Evolutionary conservation across 257 asterid genomes (phyloP), one percentile per base, ranked within the genome.

Genomic region (Capsicum baccatum): DNA sequence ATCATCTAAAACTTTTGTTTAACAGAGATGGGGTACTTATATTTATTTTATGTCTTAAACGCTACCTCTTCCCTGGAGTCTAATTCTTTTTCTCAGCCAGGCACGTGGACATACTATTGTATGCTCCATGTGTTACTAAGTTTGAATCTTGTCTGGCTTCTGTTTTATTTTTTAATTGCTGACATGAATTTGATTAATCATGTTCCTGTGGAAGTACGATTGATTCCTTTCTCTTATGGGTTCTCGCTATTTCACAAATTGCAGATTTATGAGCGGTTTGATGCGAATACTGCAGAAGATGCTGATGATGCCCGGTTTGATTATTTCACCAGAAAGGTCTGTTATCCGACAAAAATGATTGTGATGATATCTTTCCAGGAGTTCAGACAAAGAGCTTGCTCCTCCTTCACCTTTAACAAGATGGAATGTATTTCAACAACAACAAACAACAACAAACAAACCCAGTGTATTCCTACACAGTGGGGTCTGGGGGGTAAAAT

Each of bases 181-280:
- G 13, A 76, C 81, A 4, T 26, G 62, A 13, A 52, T 52, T 76
- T 52, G 81, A 76, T 76, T 76, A 13, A 52, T 76, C 63, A 13
- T 76, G 47, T 76, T 21, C 12, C 21, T 76, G 64, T 54, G 47
- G 81, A 26, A 78, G 47, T 78, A 54, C 64, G 14, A 9, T 52
- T 7, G 81, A 52, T 76, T 76, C 81, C 64, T 50, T 50, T 74
- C 81, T 50, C 81, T 26, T n/a, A 78, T 54, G 78, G 17, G 8
- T 81, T 19, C 44, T 37, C 73, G 83, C 83, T 83, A 55, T 70
- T 62, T 62, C 16, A 69, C 52, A 37, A 81, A 59, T 85, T 85
- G 83, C 93, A 96, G 99, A 90, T 93, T 83, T 93, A 91, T 83
- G 95, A 93, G 88, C 98, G 97, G 60, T 90, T 92, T 89, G 94